Conservation (phyloP, 805 yeast species). For the Candida caryicola region DNA sequence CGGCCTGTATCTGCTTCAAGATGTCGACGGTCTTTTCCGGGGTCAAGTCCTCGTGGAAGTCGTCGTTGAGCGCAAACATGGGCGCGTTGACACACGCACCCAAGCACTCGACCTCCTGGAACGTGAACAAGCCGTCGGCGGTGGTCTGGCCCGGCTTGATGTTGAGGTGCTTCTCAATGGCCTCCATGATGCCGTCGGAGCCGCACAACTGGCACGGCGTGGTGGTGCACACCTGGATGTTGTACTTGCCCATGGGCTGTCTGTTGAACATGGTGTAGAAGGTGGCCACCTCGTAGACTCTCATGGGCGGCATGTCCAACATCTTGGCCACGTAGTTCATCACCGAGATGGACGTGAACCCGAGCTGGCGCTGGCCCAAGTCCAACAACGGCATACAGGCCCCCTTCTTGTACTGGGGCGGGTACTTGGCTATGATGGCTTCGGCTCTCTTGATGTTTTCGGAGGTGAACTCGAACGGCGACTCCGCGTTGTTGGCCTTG, state of each 20-base stretch:
- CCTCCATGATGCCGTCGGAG: constrained; percentile 73
- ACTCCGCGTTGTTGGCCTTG: constrained; percentile 59
- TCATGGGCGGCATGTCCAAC: constrained; percentile 89
- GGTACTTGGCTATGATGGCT: constrained; percentile 73
- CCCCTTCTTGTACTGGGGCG: constrained; percentile 81
- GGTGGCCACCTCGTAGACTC: constrained; percentile 90
- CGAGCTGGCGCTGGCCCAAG: constrained; percentile 82
- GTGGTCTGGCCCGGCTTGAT: constrained; percentile 79
- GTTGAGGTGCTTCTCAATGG: constrained; percentile 57
- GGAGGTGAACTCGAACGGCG: constrained; percentile 68
- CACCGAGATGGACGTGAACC: constrained; percentile 80
- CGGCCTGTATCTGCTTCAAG: constrained; percentile 61
- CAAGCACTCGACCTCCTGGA: constrained; percentile 86
- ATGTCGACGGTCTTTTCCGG: constrained; percentile 59
- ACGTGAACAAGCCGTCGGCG: constrained; percentile 67
- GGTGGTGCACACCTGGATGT: constrained; percentile 83
- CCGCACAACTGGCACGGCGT: constrained; percentile 88
- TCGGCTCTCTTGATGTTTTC: constrained; percentile 69
- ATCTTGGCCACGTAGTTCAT: constrained; percentile 87
- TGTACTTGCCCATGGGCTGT: constrained; percentile 80
- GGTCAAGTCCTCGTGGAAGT: constrained; percentile 78
- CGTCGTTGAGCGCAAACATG: constrained; percentile 82
- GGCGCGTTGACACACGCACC: constrained; percentile 94
- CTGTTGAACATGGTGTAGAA: constrained; percentile 90
- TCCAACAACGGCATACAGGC: constrained; percentile 87